A percentile compares a stretch with the other conserved stretches of the same genome.
Evolutionary conservation across 306 rosid species (phyloP).

Genomic region (Fragaria vesca): DNA sequence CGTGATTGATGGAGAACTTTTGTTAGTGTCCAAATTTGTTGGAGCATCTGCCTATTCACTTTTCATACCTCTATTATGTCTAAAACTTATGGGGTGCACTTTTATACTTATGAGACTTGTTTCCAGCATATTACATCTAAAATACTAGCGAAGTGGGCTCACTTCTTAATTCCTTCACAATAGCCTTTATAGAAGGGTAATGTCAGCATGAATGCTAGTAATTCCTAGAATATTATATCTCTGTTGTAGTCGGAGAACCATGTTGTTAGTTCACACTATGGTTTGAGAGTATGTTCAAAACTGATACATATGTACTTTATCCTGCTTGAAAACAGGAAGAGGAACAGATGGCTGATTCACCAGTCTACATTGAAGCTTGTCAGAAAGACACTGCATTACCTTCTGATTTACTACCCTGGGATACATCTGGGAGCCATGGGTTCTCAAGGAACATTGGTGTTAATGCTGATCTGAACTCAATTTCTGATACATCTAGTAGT

Average conservation of each 20-base stretch:
- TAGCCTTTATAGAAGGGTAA: background rate
- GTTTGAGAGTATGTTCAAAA: background rate
- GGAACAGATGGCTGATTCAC: conserved; percentile 33
- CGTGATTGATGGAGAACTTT: background rate
- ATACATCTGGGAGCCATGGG: conserved; percentile 26
- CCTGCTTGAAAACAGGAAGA: conserved; percentile 47
- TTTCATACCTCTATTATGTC: background rate
- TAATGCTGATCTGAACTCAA: conserved; percentile 18
- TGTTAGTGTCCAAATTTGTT: background rate
- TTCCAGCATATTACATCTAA: background rate
- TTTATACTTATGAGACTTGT: too few species aligned
- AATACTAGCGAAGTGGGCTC: background rate
- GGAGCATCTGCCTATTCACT: background rate
- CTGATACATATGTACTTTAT: background rate
- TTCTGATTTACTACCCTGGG: conserved; percentile 40
- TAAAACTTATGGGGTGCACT: background rate
- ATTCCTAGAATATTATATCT: background rate
- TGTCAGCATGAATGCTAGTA: background rate
- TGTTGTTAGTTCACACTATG: background rate
- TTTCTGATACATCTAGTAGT: conserved; percentile 16
- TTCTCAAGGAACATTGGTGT: conserved; percentile 22
- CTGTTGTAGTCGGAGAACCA: background rate
- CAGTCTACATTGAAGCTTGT: conserved; percentile 27
- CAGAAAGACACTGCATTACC: conserved; percentile 21
- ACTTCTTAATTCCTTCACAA: background rate